Evolutionary conservation across 306 rosid species (phyloP), one percentile per base, ranked within the genome.

Genomic region (Herpetospermum pedunculosum): DNA sequence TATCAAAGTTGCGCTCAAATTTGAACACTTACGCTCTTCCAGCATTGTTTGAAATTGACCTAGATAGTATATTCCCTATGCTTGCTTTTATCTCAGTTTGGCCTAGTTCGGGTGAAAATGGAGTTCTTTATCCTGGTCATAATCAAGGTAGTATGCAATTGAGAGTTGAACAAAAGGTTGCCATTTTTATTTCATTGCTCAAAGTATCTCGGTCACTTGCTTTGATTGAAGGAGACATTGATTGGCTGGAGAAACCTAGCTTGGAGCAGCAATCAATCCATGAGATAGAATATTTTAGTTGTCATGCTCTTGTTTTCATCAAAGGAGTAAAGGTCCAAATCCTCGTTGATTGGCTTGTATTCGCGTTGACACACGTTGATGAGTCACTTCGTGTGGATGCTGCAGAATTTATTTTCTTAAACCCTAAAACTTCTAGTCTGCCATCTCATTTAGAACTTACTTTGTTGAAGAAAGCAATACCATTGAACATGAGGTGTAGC

Each of bases 371-470:
- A 58, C 96, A 94, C 70, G 85, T 88, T 76, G 99, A 94, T 55
- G 99, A 94, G 85, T 83, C 90, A 68, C 90, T 94, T 18, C 99
- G 99, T 35, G 95, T 91, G 50, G 99, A 94, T 84, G 91, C 96
- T 79, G 99, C 99, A 1, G 99, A 89, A 84, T 77, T 82, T 32
- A 92, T 94, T 82, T 94, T 94, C 85, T 81, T 91, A 81, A 94
- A 89, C 74, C 96, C 99, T 12, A 94, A 91, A 84, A 94, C 97
- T 4, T 67, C 99, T 74, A 91, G 97, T 77, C 80, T 94, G 37
- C 99, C 95, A 77, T 91, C 99, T 77, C 92, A 81, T 81, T 87
- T 94, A 82, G 99, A 94, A 76, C 92, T 94, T 63, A 81, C 88
- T 74, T 77, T 94, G 75, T 75, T 91, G 86, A 91, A 83, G 88